These are phyloP conservation scores for Elongisporangium undulatum DNA, from an alignment of 352 stramenopile species.

Conservation along the genomic window DNA sequence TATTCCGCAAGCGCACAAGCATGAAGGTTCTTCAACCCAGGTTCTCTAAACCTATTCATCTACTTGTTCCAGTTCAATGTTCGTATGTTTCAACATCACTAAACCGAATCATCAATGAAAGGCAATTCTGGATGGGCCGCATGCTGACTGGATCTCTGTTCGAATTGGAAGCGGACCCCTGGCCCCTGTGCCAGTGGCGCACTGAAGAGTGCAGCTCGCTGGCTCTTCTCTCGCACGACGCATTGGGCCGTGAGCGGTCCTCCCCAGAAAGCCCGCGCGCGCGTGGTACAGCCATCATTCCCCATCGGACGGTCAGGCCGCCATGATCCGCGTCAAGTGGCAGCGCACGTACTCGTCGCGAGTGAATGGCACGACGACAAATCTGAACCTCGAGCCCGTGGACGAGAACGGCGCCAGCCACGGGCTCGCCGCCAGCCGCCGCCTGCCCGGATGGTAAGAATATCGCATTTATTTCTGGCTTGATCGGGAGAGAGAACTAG, in stretches of 20 bases:
- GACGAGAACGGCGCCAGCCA: slow-evolving; percentile 6
- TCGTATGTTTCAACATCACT: not conserved
- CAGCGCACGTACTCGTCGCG: slow-evolving; percentile 45
- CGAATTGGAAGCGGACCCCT: not conserved
- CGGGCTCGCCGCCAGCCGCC: slow-evolving; percentile 14
- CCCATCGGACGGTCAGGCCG: not conserved
- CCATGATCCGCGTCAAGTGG: slow-evolving; percentile 76
- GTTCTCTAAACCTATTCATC: not conserved
- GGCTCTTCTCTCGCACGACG: not conserved
- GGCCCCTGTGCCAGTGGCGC: not conserved
- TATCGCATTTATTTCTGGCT: slow-evolving; percentile 7
- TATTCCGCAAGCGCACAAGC: not conserved
- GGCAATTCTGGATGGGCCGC: not conserved
- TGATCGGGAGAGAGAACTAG: not conserved
- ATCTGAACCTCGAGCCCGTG: slow-evolving; percentile 7
- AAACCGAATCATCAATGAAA: not conserved
- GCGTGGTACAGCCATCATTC: not conserved
- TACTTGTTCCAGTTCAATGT: not conserved
- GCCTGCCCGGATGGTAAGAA: not conserved
- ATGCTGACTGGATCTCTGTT: not conserved
- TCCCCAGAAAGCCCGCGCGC: not conserved
- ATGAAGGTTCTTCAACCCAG: not conserved
- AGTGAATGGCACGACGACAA: slow-evolving; percentile 37
- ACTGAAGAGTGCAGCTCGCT: not conserved
- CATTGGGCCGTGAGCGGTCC: not conserved